Conservation (phyloP, 805 yeast species). For the Isabelozyma gotoi region DNA sequence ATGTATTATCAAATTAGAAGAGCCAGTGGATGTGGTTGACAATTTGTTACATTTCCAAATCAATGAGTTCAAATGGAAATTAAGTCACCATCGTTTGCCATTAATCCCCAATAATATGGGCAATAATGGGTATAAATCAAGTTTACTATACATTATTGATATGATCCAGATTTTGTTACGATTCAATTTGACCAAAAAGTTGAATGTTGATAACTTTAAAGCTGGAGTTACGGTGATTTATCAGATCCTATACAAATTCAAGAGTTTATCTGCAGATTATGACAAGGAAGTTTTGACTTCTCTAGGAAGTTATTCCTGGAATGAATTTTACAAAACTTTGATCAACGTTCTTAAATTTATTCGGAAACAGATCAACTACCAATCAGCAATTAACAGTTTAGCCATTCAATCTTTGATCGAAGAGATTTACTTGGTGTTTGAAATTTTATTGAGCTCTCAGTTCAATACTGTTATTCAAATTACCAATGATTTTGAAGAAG, state of each 20-base stretch:
- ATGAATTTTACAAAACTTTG: conserved; percentile 30
- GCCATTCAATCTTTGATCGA: conserved; percentile 19
- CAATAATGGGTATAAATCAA: conserved; percentile 24
- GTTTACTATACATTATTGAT: conserved; percentile 34
- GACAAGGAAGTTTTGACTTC: conserved; percentile 6
- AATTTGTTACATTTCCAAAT: conserved; percentile 15
- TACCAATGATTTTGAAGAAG: conserved; percentile 7
- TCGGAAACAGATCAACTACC: conserved; percentile 12
- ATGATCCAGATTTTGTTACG: conserved; percentile 27
- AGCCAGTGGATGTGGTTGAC: conserved; percentile 2
- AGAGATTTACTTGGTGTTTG: conserved; percentile 21
- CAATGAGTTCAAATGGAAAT: conserved; percentile 41
- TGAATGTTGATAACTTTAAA: conserved; percentile 30
- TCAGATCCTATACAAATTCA: conserved; percentile 19
- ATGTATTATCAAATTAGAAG: not conserved
- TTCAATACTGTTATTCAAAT: conserved; percentile 17
- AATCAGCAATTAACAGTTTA: conserved; percentile 3
- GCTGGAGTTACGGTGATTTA: conserved; percentile 25
- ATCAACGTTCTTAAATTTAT: conserved; percentile 31
- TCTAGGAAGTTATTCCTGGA: conserved; percentile 31
- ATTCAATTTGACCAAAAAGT: conserved; percentile 37
- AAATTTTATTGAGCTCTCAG: conserved; percentile 13
- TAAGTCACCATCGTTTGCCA: conserved; percentile 41
- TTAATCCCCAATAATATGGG: conserved; percentile 25
- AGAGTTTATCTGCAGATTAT: conserved; percentile 6